Conservation (phyloP, 1,139 yeast genomes). For the Yamadazyma sp. region DNA sequence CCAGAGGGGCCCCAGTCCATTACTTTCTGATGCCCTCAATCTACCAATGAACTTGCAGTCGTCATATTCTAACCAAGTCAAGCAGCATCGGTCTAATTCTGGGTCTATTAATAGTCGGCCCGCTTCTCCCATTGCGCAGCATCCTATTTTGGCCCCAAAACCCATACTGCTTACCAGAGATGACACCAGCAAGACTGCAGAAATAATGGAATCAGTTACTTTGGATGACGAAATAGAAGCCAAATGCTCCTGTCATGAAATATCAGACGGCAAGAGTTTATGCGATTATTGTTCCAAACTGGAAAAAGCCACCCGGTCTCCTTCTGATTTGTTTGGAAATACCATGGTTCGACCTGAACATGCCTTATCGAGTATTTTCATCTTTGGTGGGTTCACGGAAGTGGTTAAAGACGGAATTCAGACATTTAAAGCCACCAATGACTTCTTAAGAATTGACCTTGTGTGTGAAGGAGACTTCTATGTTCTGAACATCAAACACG, state of each 20-base stretch:
- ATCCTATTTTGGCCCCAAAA: slow-evolving; percentile 9
- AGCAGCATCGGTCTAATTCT: slow-evolving; percentile 33
- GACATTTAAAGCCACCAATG: slow-evolving; percentile 34
- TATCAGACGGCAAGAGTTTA: not conserved
- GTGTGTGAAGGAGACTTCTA: slow-evolving; percentile 19
- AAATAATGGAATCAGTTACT: not conserved
- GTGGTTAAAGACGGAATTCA: slow-evolving; percentile 18
- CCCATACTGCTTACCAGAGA: slow-evolving; percentile 6
- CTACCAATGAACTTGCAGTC: slow-evolving; percentile 19
- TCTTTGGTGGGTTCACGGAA: slow-evolving; percentile 42
- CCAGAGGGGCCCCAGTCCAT: slow-evolving; percentile 8
- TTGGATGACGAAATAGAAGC: slow-evolving; percentile 2
- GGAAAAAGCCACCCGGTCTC: not conserved
- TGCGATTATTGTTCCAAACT: slow-evolving; percentile 7
- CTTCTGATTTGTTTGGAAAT: slow-evolving; percentile 16
- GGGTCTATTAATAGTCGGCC: slow-evolving; percentile 24
- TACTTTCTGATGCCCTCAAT: slow-evolving; percentile 13
- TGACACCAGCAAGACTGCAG: not conserved
- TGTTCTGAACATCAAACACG: slow-evolving; percentile 10
- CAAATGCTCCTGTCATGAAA: slow-evolving; percentile 1
- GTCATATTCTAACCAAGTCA: slow-evolving; percentile 36
- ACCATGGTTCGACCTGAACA: slow-evolving; percentile 10
- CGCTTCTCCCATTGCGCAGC: slow-evolving; percentile 21
- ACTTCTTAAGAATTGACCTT: slow-evolving; percentile 38
- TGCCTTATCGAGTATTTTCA: slow-evolving; percentile 25